Evolutionary conservation across 179 eudicot genomes (phyloP).

Genomic region (Patellifolia procumbens): DNA sequence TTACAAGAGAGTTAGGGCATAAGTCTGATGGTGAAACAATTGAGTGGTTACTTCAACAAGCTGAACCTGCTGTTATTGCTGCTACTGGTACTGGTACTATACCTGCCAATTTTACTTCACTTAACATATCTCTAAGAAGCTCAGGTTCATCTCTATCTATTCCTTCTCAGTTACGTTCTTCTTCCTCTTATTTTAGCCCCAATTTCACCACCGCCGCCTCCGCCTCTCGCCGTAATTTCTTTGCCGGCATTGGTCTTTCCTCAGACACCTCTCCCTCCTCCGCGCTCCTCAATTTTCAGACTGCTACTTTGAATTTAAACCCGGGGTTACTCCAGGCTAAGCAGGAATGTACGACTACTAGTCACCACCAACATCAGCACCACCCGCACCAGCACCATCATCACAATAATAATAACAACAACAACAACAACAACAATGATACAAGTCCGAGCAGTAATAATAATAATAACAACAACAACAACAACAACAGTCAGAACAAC

Average conservation of each 20-base stretch:
- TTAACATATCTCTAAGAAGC: constrained; percentile 44
- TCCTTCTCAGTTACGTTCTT: constrained; percentile 43
- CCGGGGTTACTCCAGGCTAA: constrained; percentile 35
- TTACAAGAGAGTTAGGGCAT: constrained; percentile 48
- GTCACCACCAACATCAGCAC: not conserved
- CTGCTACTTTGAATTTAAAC: constrained; percentile 32
- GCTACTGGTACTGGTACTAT: constrained; percentile 55
- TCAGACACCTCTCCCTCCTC: constrained; percentile 29
- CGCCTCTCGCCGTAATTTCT: constrained; percentile 34
- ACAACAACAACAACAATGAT: constrained; percentile 10
- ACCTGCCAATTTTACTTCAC: constrained; percentile 50
- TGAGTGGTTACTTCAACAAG: constrained; percentile 51
- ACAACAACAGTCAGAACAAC: constrained; percentile 15
- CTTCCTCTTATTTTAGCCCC: constrained; percentile 39
- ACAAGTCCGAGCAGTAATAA: constrained; percentile 3
- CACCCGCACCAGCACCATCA: constrained; percentile 10
- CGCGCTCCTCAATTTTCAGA: constrained; percentile 42
- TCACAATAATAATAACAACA: constrained; percentile 5
- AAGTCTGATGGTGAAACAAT: constrained; percentile 53
- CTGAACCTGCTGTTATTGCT: constrained; percentile 52
- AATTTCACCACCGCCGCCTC: constrained; percentile 36
- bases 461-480: not conserved
- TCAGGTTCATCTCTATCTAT: constrained; percentile 47
- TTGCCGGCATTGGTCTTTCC: constrained; percentile 35
- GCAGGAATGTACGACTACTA: constrained; percentile 21